Evolutionary conservation across 352 stramenopile genomes (phyloP), one percentile per base, ranked within the genome.

Genomic region (Paralagenidium karlingii): DNA sequence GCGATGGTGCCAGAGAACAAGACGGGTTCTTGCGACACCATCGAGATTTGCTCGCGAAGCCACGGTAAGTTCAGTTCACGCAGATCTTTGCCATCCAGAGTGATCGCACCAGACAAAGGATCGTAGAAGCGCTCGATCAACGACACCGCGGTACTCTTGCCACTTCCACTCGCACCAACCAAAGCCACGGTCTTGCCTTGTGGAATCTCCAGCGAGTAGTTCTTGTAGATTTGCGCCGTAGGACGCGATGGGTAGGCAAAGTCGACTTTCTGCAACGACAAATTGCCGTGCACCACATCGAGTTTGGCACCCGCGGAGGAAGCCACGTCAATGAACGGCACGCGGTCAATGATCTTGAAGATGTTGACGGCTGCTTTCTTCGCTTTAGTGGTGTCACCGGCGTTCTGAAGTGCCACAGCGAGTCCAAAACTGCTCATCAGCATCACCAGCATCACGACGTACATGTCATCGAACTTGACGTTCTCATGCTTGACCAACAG

Each of bases 161-260:
- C 86, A 37, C 65, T 85, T 24, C 84, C 84, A 45, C 52, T 82
- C 15, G 64, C 49, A 2, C 90, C 90, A 20, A 96, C 82, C 8
- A 97, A 49, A 10, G 88, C 90, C 29, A 95, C 59, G 5, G 79
- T 86, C 9, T 63, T 60, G 4, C 86, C 81, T 16, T 63, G 64
- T 9, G 41, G 32, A 50, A 82, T 63, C 7, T 55, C 58, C 7
- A 97, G 50, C 40, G 59, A 69, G 37, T 97, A 68, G 28, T 57
- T 53, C 19, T 71, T 67, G 40, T 96, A 83, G 34, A 97, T 71
- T 2, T 32, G 38, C 12, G 65, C 52, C 8, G 85, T 65, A 1
- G 69, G 70, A 21, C 87, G 52, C 1, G 80, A 79, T 7, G 90
- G 85, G 55, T 97, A 98, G 2, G 68, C 56, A 52, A 98, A 97